These are phyloP conservation scores for Candida yuanshanica DNA, from an alignment of 805 yeast genomes.

Conservation along the genomic window DNA sequence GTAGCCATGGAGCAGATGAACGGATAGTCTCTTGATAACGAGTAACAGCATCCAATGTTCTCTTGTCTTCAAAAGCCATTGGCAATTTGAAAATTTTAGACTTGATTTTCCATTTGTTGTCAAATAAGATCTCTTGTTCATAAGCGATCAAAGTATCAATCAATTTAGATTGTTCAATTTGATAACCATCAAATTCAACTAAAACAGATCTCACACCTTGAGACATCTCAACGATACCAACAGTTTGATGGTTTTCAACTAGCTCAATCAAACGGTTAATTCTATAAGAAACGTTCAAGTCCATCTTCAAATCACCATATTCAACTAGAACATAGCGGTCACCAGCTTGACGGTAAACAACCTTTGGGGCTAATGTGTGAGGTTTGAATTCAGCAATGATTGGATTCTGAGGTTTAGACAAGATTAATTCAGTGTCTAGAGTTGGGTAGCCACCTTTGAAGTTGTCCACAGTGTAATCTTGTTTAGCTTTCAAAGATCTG, in stretches of 20 bases:
- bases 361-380: constrained; percentile 52
- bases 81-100: constrained; percentile 83
- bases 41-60: constrained; percentile 82
- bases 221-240: constrained; percentile 91
- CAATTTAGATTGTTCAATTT: constrained; percentile 55
- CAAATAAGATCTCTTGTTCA: constrained; percentile 68
- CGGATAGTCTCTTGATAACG: constrained; percentile 93
- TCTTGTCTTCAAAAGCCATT: constrained; percentile 92
- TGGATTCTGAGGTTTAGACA: constrained; percentile 60
- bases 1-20: constrained; percentile 93
- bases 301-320: constrained; percentile 86
- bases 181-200: constrained; percentile 69
- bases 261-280: constrained; percentile 75
- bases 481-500: constrained; percentile 50
- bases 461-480: constrained; percentile 45
- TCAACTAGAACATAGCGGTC: constrained; percentile 89
- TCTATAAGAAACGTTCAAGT: constrained; percentile 78
- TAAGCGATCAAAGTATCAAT: constrained; percentile 62
- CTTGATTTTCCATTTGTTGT: constrained; percentile 78
- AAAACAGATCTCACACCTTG: constrained; percentile 95
- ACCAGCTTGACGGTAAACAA: constrained; percentile 93
- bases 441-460: constrained; percentile 37
- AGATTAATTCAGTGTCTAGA: constrained; percentile 21
- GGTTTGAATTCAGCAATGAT: constrained; percentile 50
- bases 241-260: constrained; percentile 58